Percentiles rank a stretch among this genome's conserved stretches.
phyloP scores from a whole-genome alignment of 805 yeast species.

The Saccharomycopsis malanga region DNA sequence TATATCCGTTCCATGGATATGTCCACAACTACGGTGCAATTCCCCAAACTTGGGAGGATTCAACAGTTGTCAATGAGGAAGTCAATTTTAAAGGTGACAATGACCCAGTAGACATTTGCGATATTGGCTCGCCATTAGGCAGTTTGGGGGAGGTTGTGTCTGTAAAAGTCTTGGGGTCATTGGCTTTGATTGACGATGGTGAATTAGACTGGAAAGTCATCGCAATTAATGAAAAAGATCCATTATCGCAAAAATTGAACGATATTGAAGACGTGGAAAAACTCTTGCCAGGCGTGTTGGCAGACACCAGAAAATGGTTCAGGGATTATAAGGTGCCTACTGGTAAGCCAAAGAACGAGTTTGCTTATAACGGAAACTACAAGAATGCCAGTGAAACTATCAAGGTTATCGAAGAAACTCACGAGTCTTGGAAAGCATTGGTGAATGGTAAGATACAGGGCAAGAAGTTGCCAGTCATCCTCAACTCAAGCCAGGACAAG shows the following conservation, averaged over 20 bases:
- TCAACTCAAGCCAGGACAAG: conserved; percentile 52
- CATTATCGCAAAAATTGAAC: conserved; percentile 51
- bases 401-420: conserved; percentile 54
- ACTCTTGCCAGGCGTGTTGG: conserved; percentile 63
- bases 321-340: conserved; percentile 77
- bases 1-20: conserved; percentile 79
- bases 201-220: conserved; percentile 94
- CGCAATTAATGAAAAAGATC: conserved; percentile 61
- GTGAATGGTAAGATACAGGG: conserved; percentile 33
- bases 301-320: conserved; percentile 72
- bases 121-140: conserved; percentile 59
- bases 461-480: conserved; percentile 16
- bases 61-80: conserved; percentile 40
- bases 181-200: conserved; percentile 84
- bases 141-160: conserved; percentile 57
- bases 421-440: conserved; percentile 59
- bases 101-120: conserved; percentile 93
- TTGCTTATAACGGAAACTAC: conserved; percentile 69
- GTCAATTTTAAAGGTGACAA: conserved; percentile 66
- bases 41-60: conserved; percentile 97
- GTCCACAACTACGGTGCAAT: conserved; percentile 84
- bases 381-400: conserved; percentile 52
- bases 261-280: conserved; percentile 62
- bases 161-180: conserved; percentile 66
- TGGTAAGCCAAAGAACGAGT: conserved; percentile 68